Evolutionary conservation across 192 early-diverging fungal genomes (phyloP), one percentile per base, ranked within the genome.

Genomic region (Jimgerdemannia flammicorona): DNA sequence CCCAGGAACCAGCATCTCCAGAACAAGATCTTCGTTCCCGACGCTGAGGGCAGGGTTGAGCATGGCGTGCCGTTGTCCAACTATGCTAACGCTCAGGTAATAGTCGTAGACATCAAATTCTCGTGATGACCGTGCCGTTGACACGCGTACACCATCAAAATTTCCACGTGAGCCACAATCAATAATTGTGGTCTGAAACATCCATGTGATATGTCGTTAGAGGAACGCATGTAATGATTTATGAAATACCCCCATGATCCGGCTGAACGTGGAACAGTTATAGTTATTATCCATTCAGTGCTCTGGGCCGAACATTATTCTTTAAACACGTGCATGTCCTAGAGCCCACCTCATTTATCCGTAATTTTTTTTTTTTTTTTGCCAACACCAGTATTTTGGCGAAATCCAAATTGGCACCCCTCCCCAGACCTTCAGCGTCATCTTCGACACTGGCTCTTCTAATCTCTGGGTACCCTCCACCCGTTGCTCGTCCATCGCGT

Each of bases 391-490:
- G 88, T 99, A 98, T 86, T 99, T 92, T 78, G 97, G 96, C 20
- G 94, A 96, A 64, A 92, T 97, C 78, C 84, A 84, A 41, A 72
- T 97, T 66, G 96, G 94, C 6, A 94, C 94, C 19, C 97, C 97
- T 20, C 84, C 91, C 40, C 96, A 99, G 84, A 90, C 84, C 7
- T 99, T 99, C 86, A 91, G 90, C 69, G 95, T 97, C 43, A 91
- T 96, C 49, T 95, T 96, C 68, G 97, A 99, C 82, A 99, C 97
- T 4, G 97, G 96, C 40, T 95, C 92, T 64, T 93, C 93, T 44
- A 98, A 98, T 82, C 86, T 98, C 67, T 98, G 97, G 97, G 95
- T 99, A 40, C 97, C 97, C 10, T 97, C 95, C 19, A 93, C 92
- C 4, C 91, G 91, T 71, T 99, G 98, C 88, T 87, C 82, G 42